These are phyloP conservation scores for Achaetomium macrosporum DNA, from an alignment of 2,329 filamentous ascomycete species.

Conservation along the genomic window DNA sequence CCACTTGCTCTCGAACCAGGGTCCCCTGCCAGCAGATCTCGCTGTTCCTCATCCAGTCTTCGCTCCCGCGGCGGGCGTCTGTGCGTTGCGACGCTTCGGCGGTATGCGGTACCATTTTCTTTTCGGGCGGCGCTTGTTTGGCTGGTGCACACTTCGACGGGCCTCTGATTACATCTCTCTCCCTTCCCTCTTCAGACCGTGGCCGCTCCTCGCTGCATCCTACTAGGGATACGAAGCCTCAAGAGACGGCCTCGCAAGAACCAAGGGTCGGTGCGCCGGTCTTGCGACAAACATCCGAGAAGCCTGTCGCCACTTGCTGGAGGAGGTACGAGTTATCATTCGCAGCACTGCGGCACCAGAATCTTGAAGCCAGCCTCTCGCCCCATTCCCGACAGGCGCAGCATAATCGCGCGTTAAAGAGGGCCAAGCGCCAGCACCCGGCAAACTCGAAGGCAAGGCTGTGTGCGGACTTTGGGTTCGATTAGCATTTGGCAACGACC, in stretches of 20 bases:
- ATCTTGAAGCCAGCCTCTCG: conserved; percentile 10
- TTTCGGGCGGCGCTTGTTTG: conserved; percentile 15
- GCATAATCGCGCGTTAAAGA: conserved; percentile 43
- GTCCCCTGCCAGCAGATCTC: conserved; percentile 15
- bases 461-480: background rate
- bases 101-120: conserved; percentile 8
- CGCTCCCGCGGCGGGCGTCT: conserved; percentile 15
- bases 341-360: conserved; percentile 3
- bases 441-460: conserved; percentile 12
- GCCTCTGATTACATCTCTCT: conserved; percentile 12
- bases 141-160: conserved; percentile 9
- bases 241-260: background rate
- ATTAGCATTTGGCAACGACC: background rate
- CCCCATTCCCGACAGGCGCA: conserved; percentile 34
- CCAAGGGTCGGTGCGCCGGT: background rate
- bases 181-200: background rate
- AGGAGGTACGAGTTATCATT: background rate
- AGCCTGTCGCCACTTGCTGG: background rate
- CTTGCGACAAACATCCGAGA: background rate
- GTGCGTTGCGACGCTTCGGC: conserved; percentile 18
- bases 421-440: conserved; percentile 32
- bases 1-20: conserved; percentile 6
- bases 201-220: background rate
- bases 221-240: background rate
- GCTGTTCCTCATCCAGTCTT: conserved; percentile 16